These are phyloP conservation scores for Jimgerdemannia lactiflua DNA, from an alignment of 192 early-diverging fungal genomes.

Conservation along the genomic window DNA sequence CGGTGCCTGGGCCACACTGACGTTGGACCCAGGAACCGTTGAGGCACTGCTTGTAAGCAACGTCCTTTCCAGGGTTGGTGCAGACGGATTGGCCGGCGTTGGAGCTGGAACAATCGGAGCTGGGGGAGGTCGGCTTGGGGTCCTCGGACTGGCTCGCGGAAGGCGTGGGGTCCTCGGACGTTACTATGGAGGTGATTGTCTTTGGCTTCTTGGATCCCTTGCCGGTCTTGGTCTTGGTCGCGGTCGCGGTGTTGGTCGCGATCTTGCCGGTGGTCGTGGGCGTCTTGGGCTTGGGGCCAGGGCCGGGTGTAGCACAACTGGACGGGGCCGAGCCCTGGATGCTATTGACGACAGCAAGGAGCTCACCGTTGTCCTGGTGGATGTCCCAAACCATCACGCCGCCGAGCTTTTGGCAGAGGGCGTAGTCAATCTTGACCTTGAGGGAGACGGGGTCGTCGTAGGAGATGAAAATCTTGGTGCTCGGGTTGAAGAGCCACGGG, in stretches of 20 bases:
- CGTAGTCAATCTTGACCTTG: conserved; percentile 54
- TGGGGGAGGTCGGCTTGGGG: no score
- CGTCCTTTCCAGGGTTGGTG: background rate
- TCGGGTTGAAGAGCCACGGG: conserved; percentile 70
- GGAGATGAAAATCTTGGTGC: conserved; percentile 58
- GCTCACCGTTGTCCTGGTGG: conserved; percentile 37
- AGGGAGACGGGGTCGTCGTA: conserved; percentile 69
- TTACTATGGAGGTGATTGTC: no score
- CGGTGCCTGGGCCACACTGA: conserved; percentile 10
- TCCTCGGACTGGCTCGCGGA: no score
- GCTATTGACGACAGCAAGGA: conserved; percentile 14
- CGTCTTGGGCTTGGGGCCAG: no score
- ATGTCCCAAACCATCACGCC: conserved; percentile 63
- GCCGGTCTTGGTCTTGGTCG: background rate
- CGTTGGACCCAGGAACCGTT: conserved; percentile 5
- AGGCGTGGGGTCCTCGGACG: no score
- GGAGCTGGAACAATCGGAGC: background rate
- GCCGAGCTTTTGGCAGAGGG: conserved; percentile 46
- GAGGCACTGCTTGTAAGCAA: conserved; percentile 4
- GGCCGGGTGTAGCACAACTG: background rate
- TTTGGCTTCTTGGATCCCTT: no score
- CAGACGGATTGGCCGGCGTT: conserved; percentile 9
- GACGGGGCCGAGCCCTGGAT: conserved; percentile 44
- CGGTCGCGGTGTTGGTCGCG: background rate
- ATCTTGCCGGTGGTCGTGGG: background rate